Conservation (phyloP, 345 rosid species). For the Erysimum cheiranthoides region DNA sequence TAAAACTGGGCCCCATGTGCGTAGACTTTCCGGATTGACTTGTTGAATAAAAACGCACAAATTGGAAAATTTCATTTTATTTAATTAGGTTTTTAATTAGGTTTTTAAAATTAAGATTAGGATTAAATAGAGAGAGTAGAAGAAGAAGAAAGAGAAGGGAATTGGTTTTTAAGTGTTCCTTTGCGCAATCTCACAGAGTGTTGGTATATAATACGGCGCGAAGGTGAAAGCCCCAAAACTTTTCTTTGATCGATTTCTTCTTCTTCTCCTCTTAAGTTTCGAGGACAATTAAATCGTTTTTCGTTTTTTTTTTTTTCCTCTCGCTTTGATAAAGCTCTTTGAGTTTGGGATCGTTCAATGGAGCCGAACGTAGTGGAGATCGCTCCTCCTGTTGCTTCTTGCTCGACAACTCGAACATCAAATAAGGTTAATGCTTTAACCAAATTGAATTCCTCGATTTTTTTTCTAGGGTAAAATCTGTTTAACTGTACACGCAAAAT, state of each 20-base stretch:
- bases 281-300: conserved; percentile 28
- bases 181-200: conserved; percentile 28
- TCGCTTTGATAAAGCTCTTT: conserved; percentile 38
- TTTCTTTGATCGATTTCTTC: conserved; percentile 34
- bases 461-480: conserved; percentile 5
- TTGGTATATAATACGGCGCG: conserved; percentile 45
- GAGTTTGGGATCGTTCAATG: conserved; percentile 47
- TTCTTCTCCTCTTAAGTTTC: neutral
- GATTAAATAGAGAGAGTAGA: conserved; percentile 1
- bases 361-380: conserved; percentile 75
- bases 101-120: conserved; percentile 15
- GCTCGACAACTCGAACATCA: conserved; percentile 45
- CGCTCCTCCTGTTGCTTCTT: conserved; percentile 54
- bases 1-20: neutral
- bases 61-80: neutral
- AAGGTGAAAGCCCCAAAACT: conserved; percentile 22
- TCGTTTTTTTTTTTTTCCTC: conserved; percentile 34
- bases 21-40: conserved; percentile 39
- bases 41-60: conserved; percentile 23
- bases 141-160: neutral
- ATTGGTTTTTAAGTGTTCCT: conserved; percentile 16
- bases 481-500: neutral
- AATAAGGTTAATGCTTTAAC: conserved; percentile 54
- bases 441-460: neutral
- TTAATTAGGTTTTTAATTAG: conserved; percentile 10